Evolutionary conservation across 2,329 filamentous ascomycete species (phyloP), one percentile per base, ranked within the genome.

Genomic region (Epichloe hybrida): DNA sequence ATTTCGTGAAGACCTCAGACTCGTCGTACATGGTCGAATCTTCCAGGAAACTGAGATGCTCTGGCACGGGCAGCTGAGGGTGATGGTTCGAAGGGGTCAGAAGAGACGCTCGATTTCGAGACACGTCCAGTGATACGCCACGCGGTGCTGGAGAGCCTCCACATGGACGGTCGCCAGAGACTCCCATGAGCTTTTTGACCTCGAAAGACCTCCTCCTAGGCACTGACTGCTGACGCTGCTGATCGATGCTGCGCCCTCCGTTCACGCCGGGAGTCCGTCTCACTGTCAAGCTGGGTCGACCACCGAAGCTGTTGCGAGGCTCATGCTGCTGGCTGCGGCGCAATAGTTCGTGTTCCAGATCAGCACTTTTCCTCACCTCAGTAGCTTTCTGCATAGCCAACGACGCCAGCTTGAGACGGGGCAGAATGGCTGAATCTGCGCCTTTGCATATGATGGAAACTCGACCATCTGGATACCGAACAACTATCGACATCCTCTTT

Each of bases 401-500:
- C 3, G 71, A 67, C 1, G 87, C 81, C 57, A 87, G 73, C 61
- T 81, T 86, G 11, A 97, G 72, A 4, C 88, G 78, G 38, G 87
- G 83, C 60, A 93, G 79, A 51, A 97, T 79, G 6, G 82, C 80
- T 0, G 86, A 91, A 64, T 97, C 90, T 3, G 90, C 90, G 6
- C 90, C 90, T 65, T 96, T 96, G 69, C 86, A 93, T 56, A 95
- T 83, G 2, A 96, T 71, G 60, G 84, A 90, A 47, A 95, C 82
- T 13, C 84, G 80, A 2, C 83, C 80, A 59, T 95, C 86, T 0
- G 90, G 89, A 63, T 87, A 89, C n/a, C 86, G 83, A 2, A 95
- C 80, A 27, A 95, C 69, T 41, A 95, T 81, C 0, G 89, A 91
- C 90, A 96, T 95, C 40, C 90, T 78, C 68, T 95, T 95, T 23